Evolutionary conservation across 2,329 filamentous ascomycete species (phyloP).

Genomic region (Zarea fungicola): DNA sequence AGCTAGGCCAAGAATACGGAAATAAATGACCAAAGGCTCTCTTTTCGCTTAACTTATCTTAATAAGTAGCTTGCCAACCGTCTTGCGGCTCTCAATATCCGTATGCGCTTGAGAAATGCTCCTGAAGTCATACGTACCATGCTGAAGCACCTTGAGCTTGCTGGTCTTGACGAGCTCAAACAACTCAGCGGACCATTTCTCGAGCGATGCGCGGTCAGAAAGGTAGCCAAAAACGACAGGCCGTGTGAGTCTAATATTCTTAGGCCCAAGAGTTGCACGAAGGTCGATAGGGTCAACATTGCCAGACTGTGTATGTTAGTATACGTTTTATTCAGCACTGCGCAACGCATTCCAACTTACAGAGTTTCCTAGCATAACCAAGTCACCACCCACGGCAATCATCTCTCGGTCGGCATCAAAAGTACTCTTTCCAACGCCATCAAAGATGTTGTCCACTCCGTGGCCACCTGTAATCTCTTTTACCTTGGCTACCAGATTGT

Average conservation of each 20-base stretch:
- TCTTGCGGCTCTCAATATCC: constrained; percentile 77
- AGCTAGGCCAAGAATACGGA: too few species aligned
- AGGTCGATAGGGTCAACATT: constrained; percentile 64
- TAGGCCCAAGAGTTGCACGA: constrained; percentile 52
- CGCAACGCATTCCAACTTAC: constrained; percentile 34
- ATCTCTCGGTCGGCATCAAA: constrained; percentile 74
- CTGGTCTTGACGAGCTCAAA: constrained; percentile 65
- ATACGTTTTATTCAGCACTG: neutral
- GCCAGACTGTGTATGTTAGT: constrained; percentile 46
- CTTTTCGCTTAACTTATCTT: constrained; percentile 44
- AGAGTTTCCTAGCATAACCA: constrained; percentile 79
- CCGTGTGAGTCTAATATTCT: constrained; percentile 74
- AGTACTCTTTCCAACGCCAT: constrained; percentile 79
- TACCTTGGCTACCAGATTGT: constrained; percentile 51
- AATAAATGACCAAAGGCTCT: too few species aligned
- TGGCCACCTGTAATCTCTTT: constrained; percentile 64
- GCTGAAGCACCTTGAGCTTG: constrained; percentile 68
- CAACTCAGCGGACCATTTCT: constrained; percentile 64
- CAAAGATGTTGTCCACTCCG: constrained; percentile 75
- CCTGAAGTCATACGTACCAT: constrained; percentile 70
- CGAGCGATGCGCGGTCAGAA: constrained; percentile 62
- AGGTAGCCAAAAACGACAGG: constrained; percentile 70
- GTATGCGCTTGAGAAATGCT: constrained; percentile 67
- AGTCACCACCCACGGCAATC: constrained; percentile 69
- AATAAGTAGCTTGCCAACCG: constrained; percentile 76